Percentiles rank a stretch among this genome's conserved stretches.
phyloP scores from a whole-genome alignment of 768 basidiomycete species.

The Termitomyces sp. region DNA sequence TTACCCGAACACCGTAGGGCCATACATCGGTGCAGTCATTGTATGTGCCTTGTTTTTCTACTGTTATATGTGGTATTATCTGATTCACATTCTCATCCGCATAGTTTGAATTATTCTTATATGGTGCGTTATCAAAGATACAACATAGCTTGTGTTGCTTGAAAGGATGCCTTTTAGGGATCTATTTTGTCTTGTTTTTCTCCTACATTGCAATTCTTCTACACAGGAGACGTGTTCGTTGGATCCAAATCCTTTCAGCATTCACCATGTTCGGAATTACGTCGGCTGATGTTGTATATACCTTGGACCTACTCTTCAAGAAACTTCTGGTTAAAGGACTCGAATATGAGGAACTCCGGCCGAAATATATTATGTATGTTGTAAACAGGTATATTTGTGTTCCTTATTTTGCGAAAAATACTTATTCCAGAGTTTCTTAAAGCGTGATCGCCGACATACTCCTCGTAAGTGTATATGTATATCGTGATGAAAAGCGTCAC shows the following conservation, averaged over 20 bases:
- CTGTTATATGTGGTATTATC: neutral
- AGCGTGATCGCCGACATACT: slow-evolving; percentile 17
- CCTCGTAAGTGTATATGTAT: slow-evolving; percentile 8
- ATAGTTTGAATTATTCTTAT: slow-evolving; percentile 19
- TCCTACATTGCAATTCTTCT: slow-evolving; percentile 8
- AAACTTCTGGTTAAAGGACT: slow-evolving; percentile 9
- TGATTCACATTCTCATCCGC: neutral
- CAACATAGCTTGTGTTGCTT: neutral
- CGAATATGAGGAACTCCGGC: slow-evolving; percentile 13
- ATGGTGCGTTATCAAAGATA: slow-evolving; percentile 9
- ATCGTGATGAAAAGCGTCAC: neutral
- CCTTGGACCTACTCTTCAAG: slow-evolving; percentile 11
- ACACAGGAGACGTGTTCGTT: slow-evolving; percentile 1
- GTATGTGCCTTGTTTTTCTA: slow-evolving; percentile 2
- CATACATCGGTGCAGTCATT: slow-evolving; percentile 11
- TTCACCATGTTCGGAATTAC: slow-evolving; percentile 15
- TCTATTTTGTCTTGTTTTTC: slow-evolving; percentile 13
- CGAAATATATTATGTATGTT: slow-evolving; percentile 18
- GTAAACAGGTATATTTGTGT: slow-evolving; percentile 14
- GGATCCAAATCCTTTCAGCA: slow-evolving; percentile 6
- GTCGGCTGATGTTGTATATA: slow-evolving; percentile 17
- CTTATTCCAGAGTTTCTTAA: neutral
- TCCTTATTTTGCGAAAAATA: neutral
- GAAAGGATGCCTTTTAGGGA: slow-evolving; percentile 6
- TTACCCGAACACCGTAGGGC: slow-evolving; percentile 5